Conservation (phyloP, 140 eudicot species). For the Ambrosia hybrid region DNA sequence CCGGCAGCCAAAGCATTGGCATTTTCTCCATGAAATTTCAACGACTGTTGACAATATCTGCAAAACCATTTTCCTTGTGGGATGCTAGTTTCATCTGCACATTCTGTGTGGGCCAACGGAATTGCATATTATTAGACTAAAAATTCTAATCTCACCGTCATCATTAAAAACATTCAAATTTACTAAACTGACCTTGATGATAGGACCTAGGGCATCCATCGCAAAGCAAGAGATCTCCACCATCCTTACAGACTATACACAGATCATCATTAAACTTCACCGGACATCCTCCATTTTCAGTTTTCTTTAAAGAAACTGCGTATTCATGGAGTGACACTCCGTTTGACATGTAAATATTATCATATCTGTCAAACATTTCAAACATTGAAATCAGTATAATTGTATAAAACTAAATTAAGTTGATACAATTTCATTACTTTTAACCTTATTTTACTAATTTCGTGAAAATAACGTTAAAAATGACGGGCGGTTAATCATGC, state of each 20-base stretch:
- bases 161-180: background rate
- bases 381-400: background rate
- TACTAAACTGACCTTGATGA: slow-evolving; percentile 61
- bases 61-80: slow-evolving; percentile 96
- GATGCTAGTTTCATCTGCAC: slow-evolving; percentile 52
- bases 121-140: slow-evolving; percentile 15
- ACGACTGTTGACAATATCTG: slow-evolving; percentile 55
- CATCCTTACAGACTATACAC: slow-evolving; percentile 87
- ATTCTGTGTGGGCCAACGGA: slow-evolving; percentile 51
- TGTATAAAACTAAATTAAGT: background rate
- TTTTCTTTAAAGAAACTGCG: slow-evolving; percentile 55
- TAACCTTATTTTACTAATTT: no score
- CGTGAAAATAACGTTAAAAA: no score
- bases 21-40: slow-evolving; percentile 48
- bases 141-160: background rate
- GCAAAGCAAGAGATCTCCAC: slow-evolving; percentile 91
- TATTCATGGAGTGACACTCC: slow-evolving; percentile 82
- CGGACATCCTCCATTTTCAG: slow-evolving; percentile 35
- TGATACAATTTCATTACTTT: background rate
- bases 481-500: no score
- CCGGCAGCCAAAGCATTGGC: slow-evolving; percentile 92
- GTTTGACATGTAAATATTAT: slow-evolving; percentile 65
- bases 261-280: slow-evolving; percentile 63
- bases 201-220: slow-evolving; percentile 97
- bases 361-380: slow-evolving; percentile 22